Conservation (phyloP, 2,329 filamentous ascomycete genomes). For the Curvularia eragrostidis region DNA sequence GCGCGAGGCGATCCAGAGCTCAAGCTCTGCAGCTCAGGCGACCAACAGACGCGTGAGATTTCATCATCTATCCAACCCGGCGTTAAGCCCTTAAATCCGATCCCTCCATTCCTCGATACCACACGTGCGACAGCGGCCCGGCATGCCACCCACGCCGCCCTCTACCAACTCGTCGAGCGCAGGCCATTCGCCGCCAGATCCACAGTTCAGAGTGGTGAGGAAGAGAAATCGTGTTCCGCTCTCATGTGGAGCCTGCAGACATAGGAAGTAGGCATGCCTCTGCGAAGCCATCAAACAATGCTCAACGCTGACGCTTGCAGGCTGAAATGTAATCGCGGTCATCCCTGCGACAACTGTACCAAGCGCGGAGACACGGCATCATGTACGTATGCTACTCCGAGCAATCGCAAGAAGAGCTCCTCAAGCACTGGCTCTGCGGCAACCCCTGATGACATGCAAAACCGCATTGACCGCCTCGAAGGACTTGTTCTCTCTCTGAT, state of each 20-base stretch:
- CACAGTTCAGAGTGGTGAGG: conserved; percentile 84
- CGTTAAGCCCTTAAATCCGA: conserved; percentile 35
- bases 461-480: conserved; percentile 93
- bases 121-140: conserved; percentile 4
- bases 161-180: conserved; percentile 78
- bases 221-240: conserved; percentile 91
- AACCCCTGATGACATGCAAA: conserved; percentile 95
- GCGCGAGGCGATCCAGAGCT: conserved; percentile 10
- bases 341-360: conserved; percentile 93
- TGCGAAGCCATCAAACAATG: neutral
- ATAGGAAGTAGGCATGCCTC: conserved; percentile 74
- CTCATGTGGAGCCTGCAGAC: conserved; percentile 88
- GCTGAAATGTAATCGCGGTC: conserved; percentile 90
- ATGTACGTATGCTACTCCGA: conserved; percentile 79
- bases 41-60: conserved; percentile 9
- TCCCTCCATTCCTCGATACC: conserved; percentile 16
- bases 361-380: conserved; percentile 82
- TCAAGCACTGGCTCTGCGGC: conserved; percentile 63
- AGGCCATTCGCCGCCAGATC: conserved; percentile 82
- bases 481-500: conserved; percentile 90
- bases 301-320: conserved; percentile 47
- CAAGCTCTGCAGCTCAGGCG: conserved; percentile 8
- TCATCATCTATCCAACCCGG: conserved; percentile 24
- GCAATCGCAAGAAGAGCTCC: conserved; percentile 73
- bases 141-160: conserved; percentile 78